Evolutionary conservation across 2,329 filamentous ascomycete species (phyloP).

Genomic region (Zalaria sp.): DNA sequence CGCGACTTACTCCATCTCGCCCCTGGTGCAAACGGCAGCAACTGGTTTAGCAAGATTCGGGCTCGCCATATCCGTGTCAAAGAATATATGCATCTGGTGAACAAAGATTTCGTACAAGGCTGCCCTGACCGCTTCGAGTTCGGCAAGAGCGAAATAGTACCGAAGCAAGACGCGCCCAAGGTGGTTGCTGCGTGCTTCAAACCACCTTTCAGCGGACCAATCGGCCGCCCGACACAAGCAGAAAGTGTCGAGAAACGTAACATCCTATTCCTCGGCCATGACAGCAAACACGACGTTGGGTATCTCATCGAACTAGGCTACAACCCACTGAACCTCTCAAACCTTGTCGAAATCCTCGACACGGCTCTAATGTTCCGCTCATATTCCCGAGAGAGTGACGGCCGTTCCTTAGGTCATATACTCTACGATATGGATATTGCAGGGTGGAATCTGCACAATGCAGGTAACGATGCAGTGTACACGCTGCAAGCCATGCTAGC

Average conservation of each 20-base stretch:
- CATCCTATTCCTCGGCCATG: conserved; percentile 70
- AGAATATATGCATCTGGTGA: conserved; percentile 53
- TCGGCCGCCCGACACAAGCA: background rate
- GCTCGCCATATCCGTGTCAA: conserved; percentile 63
- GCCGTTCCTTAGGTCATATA: conserved; percentile 44
- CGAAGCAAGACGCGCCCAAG: conserved; percentile 27
- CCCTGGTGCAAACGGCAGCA: conserved; percentile 46
- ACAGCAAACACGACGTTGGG: conserved; percentile 50
- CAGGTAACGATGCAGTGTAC: conserved; percentile 24
- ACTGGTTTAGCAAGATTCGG: conserved; percentile 55
- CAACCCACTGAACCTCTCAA: conserved; percentile 37
- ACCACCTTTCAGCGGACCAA: conserved; percentile 34
- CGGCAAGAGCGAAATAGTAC: conserved; percentile 45
- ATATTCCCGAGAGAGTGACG: conserved; percentile 38
- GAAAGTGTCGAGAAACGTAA: conserved; percentile 29
- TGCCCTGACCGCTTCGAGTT: conserved; percentile 66
- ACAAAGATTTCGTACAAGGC: conserved; percentile 54
- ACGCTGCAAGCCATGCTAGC: conserved; percentile 61
- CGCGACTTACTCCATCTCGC: conserved; percentile 36
- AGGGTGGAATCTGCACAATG: conserved; percentile 29
- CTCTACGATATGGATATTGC: conserved; percentile 50
- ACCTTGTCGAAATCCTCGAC: conserved; percentile 54
- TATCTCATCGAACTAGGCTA: conserved; percentile 55
- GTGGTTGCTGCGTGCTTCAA: conserved; percentile 41
- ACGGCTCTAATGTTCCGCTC: conserved; percentile 58